Conservation (phyloP, 208 protist species). For the Jaenimonas drosophilae region DNA sequence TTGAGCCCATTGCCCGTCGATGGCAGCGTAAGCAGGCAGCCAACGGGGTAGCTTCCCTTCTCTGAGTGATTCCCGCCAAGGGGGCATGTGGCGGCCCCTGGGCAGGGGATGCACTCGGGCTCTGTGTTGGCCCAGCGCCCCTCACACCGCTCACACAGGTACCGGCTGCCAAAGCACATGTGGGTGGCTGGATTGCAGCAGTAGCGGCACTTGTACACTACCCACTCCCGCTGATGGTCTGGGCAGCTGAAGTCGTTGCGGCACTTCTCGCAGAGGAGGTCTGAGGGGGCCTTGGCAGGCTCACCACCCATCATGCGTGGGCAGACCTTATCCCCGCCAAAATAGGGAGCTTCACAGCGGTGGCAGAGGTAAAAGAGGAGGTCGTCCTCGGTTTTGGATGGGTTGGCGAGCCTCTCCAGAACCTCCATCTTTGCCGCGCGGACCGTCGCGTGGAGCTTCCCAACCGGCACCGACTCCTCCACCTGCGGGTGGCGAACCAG, state of each 20-base stretch:
- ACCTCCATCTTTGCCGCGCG: conserved; percentile 6
- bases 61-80: conserved; percentile 32
- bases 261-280: conserved; percentile 73
- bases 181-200: conserved; percentile 85
- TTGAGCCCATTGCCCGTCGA: background rate
- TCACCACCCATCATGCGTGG: conserved; percentile 50
- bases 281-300: conserved; percentile 38
- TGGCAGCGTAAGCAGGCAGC: too few relatives aligned
- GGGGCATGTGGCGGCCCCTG: conserved; percentile 32
- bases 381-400: conserved; percentile 49
- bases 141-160: conserved; percentile 68
- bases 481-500: conserved; percentile 56
- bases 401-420: conserved; percentile 12
- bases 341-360: conserved; percentile 56
- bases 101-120: conserved; percentile 39
- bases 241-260: conserved; percentile 32
- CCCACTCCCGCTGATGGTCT: conserved; percentile 23
- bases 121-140: conserved; percentile 52
- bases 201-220: conserved; percentile 82
- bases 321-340: conserved; percentile 68
- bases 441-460: conserved; percentile 21
- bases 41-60: conserved; percentile 12
- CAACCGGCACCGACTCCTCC: conserved; percentile 31
- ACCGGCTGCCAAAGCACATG: conserved; percentile 74
- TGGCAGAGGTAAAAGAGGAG: conserved; percentile 72